phyloP scores from a whole-genome alignment of 495 filamentous ascomycete genomes.

The Penicillium roqueforti region DNA sequence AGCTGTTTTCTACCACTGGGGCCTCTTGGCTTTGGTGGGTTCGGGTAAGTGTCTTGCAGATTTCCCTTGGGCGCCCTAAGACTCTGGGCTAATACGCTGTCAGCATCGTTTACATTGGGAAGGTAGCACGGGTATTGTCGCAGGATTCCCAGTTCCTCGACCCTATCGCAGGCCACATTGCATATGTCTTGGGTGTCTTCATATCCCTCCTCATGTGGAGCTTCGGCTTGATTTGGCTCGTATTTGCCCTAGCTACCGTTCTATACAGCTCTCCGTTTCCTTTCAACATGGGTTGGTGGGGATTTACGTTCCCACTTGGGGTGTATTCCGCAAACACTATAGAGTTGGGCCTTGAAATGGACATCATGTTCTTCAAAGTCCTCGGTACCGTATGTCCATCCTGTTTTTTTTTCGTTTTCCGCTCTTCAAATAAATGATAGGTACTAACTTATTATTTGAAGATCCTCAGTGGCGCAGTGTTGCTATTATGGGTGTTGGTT shows the following conservation, averaged over 20 bases:
- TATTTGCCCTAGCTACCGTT: slow-evolving; percentile 44
- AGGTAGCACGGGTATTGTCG: slow-evolving; percentile 34
- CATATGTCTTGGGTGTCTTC: slow-evolving; percentile 39
- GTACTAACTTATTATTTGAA: slow-evolving; percentile 8
- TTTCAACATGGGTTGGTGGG: slow-evolving; percentile 64
- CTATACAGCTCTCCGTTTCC: slow-evolving; percentile 41
- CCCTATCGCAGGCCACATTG: slow-evolving; percentile 32
- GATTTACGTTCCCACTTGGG: slow-evolving; percentile 56
- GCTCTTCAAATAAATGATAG: neutral
- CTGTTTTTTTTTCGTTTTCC: neutral
- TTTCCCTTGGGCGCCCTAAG: neutral
- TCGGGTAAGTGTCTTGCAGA: slow-evolving; percentile 23
- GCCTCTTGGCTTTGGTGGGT: slow-evolving; percentile 46
- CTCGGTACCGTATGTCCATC: slow-evolving; percentile 38
- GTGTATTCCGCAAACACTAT: slow-evolving; percentile 50
- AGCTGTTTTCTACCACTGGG: slow-evolving; percentile 46
- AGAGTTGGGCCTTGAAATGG: slow-evolving; percentile 41
- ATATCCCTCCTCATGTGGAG: slow-evolving; percentile 46
- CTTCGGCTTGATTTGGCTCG: slow-evolving; percentile 48
- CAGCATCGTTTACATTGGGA: slow-evolving; percentile 42
- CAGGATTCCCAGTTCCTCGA: slow-evolving; percentile 20
- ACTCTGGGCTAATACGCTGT: neutral
- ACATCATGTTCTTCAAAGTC: slow-evolving; percentile 48
- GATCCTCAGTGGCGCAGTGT: slow-evolving; percentile 37
- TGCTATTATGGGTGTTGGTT: slow-evolving; percentile 45